Base-by-base conservation (phyloP, 106 monocot species). In the Dioscorea dumetorum region DNA sequence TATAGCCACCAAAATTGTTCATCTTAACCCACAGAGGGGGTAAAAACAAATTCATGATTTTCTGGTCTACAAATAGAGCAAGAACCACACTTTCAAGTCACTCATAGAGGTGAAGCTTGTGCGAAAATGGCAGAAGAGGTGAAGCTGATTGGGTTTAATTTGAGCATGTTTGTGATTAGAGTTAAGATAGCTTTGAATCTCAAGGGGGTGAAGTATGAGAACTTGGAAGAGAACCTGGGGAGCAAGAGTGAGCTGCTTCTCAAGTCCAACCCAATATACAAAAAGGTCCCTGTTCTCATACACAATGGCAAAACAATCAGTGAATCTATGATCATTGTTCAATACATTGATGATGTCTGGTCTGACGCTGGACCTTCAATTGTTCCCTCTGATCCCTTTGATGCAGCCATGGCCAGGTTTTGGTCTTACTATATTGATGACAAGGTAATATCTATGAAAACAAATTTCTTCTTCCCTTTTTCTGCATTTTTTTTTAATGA, bases 211-310 rank as follows among this genome's bases (percentile, higher is more conserved):
- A 52, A 62, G 28, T 72, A 78, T 58, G 72, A 78, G 67, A 67
- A 62, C 56, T 49, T 78, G 18, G 33, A 54, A 21, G 54, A 54
- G 12, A 14, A 1, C 54, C 67, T 72, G 33, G 58, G 12, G 58
- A 16, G 21, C 2, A 78, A 72, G 66, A 78, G 78, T 52, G 62
- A 78, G 53, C 53, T 78, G 61, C 78, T 78, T 4, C 24, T 78
- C 18, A 63, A 73, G 19, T 73, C 68, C 32, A 78, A 78, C 61
- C 73, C 72, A 0, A 67, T 78, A 19, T 57, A 72, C 67, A 68
- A 78, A 66, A 73, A 73, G 78, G 56, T 78, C 16, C 78, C 78
- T 5, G 73, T 78, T 15, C 72, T 78, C 51, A 22, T 78, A 51
- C 78, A 78, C 62, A 22, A 56, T 14, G 72, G 59, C 51, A 78